phyloP scores from a whole-genome alignment of 192 early-diverging fungal species.

The Coemansia sp. region DNA sequence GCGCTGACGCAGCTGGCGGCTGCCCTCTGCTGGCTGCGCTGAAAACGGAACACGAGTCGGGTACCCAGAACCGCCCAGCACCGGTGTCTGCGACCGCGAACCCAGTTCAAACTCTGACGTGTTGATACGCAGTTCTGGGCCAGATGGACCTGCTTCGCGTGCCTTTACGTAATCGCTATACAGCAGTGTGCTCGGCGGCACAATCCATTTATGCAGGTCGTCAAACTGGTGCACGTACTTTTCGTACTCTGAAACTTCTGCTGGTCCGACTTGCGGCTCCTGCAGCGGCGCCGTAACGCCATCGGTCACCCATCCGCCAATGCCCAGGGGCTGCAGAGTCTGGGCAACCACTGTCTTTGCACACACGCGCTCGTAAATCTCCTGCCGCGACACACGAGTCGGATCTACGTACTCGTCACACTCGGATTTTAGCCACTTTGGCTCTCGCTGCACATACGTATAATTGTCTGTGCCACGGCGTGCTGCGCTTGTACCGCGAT shows the following conservation, averaged over 20 bases:
- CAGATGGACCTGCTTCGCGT: background rate
- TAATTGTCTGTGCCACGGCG: background rate
- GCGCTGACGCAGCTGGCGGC: constrained; percentile 15
- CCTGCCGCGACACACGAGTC: constrained; percentile 30
- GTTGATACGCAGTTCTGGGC: constrained; percentile 1
- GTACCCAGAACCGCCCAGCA: constrained; percentile 9
- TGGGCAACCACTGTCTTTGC: constrained; percentile 33
- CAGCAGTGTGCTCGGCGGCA: constrained; percentile 32
- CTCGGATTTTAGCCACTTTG: constrained; percentile 47
- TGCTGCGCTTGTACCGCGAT: constrained; percentile 13
- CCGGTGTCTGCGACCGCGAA: constrained; percentile 25
- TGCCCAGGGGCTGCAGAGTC: constrained; percentile 30
- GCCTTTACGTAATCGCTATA: constrained; percentile 36
- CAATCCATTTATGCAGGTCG: constrained; percentile 44
- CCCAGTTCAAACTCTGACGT: constrained; percentile 1
- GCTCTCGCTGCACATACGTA: constrained; percentile 29
- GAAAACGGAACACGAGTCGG: constrained; percentile 8
- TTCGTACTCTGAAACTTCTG: constrained; percentile 59
- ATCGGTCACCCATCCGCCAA: constrained; percentile 50
- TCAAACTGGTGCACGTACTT: constrained; percentile 57
- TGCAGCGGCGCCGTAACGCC: constrained; percentile 49
- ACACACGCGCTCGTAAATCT: constrained; percentile 38
- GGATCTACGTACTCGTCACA: constrained; percentile 30
- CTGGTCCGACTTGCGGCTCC: constrained; percentile 54
- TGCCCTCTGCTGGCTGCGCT: constrained; percentile 5